phyloP scores from a whole-genome alignment of 352 stramenopile genomes.

The Globisporangium canariense region DNA sequence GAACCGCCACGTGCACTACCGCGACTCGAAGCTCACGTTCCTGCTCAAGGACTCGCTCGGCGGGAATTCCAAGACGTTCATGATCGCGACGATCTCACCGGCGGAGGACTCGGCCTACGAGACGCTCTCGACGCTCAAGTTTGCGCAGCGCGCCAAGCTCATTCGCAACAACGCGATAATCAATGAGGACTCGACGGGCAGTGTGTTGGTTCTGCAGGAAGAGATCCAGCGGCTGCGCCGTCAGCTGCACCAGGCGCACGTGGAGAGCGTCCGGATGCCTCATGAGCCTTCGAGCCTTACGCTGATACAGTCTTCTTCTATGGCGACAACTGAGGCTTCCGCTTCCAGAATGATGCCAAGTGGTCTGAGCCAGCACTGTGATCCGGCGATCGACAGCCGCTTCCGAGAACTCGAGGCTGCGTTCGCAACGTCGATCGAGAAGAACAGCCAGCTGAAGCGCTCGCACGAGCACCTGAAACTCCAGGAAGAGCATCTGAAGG shows the following conservation, averaged over 20 bases:
- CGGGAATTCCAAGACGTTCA: conserved; percentile 86
- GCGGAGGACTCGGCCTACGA: conserved; percentile 84
- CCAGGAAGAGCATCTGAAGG: conserved; percentile 47
- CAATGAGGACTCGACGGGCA: conserved; percentile 79
- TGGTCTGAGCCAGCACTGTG: conserved; percentile 16
- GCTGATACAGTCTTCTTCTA: neutral
- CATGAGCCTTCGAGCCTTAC: conserved; percentile 8
- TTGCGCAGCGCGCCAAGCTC: conserved; percentile 79
- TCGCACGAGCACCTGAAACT: conserved; percentile 54
- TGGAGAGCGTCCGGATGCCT: conserved; percentile 25
- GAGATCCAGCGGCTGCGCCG: conserved; percentile 59
- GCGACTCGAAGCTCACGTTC: conserved; percentile 85
- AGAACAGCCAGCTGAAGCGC: conserved; percentile 49
- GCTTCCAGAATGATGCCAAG: neutral
- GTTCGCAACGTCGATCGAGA: conserved; percentile 55
- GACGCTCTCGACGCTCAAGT: conserved; percentile 83
- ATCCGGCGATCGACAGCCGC: conserved; percentile 36
- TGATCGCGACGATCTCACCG: conserved; percentile 81
- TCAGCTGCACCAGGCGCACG: conserved; percentile 54
- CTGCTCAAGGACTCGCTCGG: conserved; percentile 81
- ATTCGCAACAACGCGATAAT: conserved; percentile 85
- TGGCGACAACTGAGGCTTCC: neutral
- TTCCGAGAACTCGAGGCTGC: conserved; percentile 65
- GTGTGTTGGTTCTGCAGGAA: conserved; percentile 58
- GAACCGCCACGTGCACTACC: conserved; percentile 81